phyloP scores from a whole-genome alignment of 1,284 basidiomycete species.

The Pseudomicrostroma phylloplanum region DNA sequence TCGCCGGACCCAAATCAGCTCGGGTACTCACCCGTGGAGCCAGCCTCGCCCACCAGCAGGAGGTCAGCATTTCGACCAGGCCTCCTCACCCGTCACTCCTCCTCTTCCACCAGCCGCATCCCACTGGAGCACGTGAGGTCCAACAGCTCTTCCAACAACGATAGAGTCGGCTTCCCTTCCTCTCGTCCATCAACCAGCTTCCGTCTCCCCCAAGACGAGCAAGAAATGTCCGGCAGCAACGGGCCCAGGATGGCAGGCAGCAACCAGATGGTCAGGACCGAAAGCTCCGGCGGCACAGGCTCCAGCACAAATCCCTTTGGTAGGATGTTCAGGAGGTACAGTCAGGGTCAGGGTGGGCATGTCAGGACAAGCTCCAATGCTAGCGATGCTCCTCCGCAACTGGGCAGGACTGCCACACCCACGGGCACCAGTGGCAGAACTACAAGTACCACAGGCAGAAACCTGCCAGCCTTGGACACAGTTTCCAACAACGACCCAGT shows the following conservation, averaged over 20 bases:
- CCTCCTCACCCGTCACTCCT: not conserved
- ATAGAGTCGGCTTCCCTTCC: not conserved
- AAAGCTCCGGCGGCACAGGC: conserved; percentile 2
- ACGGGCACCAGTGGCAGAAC: too few relatives aligned
- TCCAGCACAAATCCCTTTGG: conserved; percentile 22
- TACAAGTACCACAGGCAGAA: too few relatives aligned
- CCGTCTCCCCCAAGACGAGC: not conserved
- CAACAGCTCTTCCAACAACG: not conserved
- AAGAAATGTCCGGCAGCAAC: not conserved
- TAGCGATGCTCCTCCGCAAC: not conserved
- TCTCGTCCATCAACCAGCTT: not conserved
- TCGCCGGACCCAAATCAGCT: not conserved
- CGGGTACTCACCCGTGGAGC: not conserved
- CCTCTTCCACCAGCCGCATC: conserved; percentile 2
- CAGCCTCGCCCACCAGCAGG: not conserved
- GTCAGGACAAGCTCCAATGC: conserved; percentile 15
- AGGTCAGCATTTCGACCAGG: not conserved
- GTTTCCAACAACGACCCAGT: conserved; percentile 18
- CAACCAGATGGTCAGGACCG: not conserved
- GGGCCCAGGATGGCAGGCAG: not conserved
- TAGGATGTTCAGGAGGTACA: conserved; percentile 40
- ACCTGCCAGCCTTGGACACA: conserved; percentile 4
- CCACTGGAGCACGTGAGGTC: not conserved
- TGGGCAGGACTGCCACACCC: conserved; percentile 5
- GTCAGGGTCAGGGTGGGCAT: conserved; percentile 22